Base-by-base conservation (phyloP, 768 basidiomycete genomes). In the Termitomyces sp. region DNA sequence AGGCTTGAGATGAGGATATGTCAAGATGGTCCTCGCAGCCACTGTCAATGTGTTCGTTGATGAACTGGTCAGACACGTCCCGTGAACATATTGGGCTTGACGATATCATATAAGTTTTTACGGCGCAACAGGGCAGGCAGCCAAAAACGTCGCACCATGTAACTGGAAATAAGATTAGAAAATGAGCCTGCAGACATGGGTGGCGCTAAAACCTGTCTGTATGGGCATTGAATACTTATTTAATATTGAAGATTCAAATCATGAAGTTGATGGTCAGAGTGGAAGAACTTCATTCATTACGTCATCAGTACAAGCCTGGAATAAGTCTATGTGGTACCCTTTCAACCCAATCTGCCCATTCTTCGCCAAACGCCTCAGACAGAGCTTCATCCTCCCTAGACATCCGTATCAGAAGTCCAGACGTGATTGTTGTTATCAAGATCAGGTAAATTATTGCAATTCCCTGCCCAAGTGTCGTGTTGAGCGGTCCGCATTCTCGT, bases 1-100 rank as follows among this genome's bases (percentile, higher is more conserved):
- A 63, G 43, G 32, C 24, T 57, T 61, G 56, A 22, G 62, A 50
- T 7, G 66, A 51, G 9, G 57, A 27, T 54, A 18, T 3, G 13
- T 53, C 58, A 4, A 58, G 42, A 55, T 65, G 57, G 43, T 70
- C 60, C n/a, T 61, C 60, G 52, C 83, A 83, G 42, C 68, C 68
- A 39, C 71, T 77, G 62, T 86, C 84, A 18, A 86, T 68, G 53
- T 86, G 84, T 34, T 61, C 61, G 65, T 85, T 85, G 56, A 86
- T 84, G 56, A 67, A 57, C 43, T 60, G 61, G 45, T 76, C 72
- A 24, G 69, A 60, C 22, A 85, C 80, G 13, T 68, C 58, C 46
- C 67, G 69, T 5, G 73, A 75, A 64, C 83, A 85, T 46, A 82
- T 74, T 13, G 83, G 83, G 54, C 83, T 84, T 56, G 22, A 55